These are phyloP conservation scores for Tuber umbilicatum DNA, from an alignment of 495 filamentous ascomycete species.

Conservation along the genomic window DNA sequence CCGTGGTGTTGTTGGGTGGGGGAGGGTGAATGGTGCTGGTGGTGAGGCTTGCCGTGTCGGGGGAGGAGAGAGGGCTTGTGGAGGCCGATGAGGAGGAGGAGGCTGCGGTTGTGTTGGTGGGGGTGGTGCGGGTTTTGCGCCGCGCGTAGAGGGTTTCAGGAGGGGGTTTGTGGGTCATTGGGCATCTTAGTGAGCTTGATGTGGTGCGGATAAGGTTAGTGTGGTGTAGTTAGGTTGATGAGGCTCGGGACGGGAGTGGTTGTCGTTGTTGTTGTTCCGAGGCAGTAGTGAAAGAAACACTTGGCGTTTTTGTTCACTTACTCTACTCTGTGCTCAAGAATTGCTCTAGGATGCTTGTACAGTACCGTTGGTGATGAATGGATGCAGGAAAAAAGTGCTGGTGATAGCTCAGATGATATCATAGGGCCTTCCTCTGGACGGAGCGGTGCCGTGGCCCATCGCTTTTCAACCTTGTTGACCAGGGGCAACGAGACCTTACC, in stretches of 20 bases:
- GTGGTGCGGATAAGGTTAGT: not conserved
- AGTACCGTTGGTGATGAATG: no score
- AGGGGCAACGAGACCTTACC: no score
- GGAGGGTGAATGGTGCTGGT: not conserved
- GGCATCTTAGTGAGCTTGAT: not conserved
- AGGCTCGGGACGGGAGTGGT: not conserved
- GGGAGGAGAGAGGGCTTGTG: not conserved
- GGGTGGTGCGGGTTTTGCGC: not conserved
- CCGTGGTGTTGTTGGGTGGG: not conserved
- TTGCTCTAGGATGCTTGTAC: no score
- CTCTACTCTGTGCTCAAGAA: no score
- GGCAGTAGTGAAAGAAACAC: no score
- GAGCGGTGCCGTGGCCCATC: no score
- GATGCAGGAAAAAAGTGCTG: no score
- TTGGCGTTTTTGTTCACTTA: no score
- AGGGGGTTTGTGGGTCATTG: slow-evolving; percentile 3
- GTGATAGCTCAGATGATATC: no score
- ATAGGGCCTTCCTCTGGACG: no score
- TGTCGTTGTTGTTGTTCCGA: no score
- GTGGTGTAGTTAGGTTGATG: not conserved
- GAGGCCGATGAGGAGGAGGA: not conserved
- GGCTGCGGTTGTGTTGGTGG: not conserved
- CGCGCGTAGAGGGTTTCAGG: not conserved
- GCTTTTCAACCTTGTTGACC: no score
- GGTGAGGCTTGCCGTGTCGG: not conserved